Evolutionary conservation across 2,329 filamentous ascomycete genomes (phyloP).

Genomic region (Metarhizium brunneum): DNA sequence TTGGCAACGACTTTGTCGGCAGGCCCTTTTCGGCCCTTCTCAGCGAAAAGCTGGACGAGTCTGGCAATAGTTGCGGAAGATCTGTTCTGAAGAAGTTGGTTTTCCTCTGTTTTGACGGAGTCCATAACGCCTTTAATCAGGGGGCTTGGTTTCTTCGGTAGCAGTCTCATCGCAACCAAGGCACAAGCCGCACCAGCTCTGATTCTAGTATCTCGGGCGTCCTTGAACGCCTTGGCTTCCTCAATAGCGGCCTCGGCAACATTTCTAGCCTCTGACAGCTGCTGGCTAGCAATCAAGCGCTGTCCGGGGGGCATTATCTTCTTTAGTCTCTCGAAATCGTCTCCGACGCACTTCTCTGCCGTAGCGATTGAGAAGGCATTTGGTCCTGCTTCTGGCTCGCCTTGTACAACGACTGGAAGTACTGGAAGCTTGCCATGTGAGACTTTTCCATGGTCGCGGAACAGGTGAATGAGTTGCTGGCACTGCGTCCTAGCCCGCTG

Average conservation of each 20-base stretch:
- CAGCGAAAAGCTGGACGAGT: conserved; percentile 79
- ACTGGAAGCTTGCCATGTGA: conserved; percentile 64
- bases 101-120: conserved; percentile 92
- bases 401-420: conserved; percentile 86
- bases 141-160: conserved; percentile 87
- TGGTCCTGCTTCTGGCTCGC: conserved; percentile 82
- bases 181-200: conserved; percentile 80
- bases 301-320: conserved; percentile 84
- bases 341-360: conserved; percentile 76
- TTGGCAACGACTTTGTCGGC: conserved; percentile 96
- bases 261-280: conserved; percentile 67
- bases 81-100: conserved; percentile 74
- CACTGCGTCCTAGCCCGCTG: conserved; percentile 88
- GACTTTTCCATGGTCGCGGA: conserved; percentile 83
- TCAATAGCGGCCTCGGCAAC: conserved; percentile 64
- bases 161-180: conserved; percentile 72
- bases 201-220: conserved; percentile 75
- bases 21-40: conserved; percentile 68
- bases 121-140: conserved; percentile 98
- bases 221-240: conserved; percentile 71
- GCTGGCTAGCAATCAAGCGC: conserved; percentile 71
- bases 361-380: conserved; percentile 83
- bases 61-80: conserved; percentile 77
- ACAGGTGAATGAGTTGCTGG: conserved; percentile 79
- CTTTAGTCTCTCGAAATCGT: conserved; percentile 82